Percentiles rank a stretch among this genome's conserved stretches.
Evolutionary conservation across 305 asterid genomes (phyloP).

Genomic region (Solanum hybrid): DNA sequence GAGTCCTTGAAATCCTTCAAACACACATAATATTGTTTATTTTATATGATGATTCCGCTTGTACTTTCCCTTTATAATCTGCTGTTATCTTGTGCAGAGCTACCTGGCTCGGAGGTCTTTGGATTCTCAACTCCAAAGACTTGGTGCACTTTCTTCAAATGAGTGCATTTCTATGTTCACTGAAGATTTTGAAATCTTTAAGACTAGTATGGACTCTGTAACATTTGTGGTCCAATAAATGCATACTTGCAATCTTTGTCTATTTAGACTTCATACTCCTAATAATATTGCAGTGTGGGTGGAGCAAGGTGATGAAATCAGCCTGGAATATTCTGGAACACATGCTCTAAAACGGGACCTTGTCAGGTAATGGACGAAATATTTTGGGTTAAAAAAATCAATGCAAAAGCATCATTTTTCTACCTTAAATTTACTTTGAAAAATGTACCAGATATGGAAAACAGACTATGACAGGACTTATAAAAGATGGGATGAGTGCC

Average conservation of each 20-base stretch:
- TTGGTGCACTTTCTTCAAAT: conserved; percentile 54
- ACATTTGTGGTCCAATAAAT: neutral
- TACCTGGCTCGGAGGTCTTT: conserved; percentile 69
- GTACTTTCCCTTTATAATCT: conserved; percentile 3
- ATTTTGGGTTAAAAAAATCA: neutral
- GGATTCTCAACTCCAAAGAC: conserved; percentile 67
- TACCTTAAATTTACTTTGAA: conserved; percentile 4
- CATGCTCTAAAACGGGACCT: conserved; percentile 91
- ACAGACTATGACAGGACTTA: conserved; percentile 76
- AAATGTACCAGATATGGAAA: conserved; percentile 66
- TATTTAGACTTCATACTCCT: conserved; percentile 9
- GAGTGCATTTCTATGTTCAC: conserved; percentile 58
- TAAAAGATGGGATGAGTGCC: conserved; percentile 92
- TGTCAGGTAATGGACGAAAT: conserved; percentile 51
- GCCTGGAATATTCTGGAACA: conserved; percentile 95
- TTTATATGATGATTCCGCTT: neutral
- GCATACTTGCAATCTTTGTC: conserved; percentile 5
- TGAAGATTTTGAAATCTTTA: conserved; percentile 71
- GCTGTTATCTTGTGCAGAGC: conserved; percentile 48
- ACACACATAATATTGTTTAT: conserved; percentile 2
- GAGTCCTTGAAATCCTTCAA: conserved; percentile 5
- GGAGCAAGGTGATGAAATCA: conserved; percentile 94
- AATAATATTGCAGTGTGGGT: conserved; percentile 63
- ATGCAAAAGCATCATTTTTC: neutral
- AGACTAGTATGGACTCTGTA: conserved; percentile 43